Conservation (phyloP, 2,329 filamentous ascomycete genomes). For the Chlorencoelia australis region DNA sequence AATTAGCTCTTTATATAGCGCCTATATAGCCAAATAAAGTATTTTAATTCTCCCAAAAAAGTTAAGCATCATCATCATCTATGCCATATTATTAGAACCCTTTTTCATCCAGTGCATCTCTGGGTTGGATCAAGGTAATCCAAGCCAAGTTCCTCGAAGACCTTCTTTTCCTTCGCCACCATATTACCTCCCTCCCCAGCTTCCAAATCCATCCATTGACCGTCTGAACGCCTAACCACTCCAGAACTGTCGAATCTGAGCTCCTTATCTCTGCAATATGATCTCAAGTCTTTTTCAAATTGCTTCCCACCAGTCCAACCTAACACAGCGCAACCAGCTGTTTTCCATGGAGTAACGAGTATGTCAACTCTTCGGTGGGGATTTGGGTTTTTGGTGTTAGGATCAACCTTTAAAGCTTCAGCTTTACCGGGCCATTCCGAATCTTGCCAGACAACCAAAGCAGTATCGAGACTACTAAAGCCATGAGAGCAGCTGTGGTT, state of each 20-base stretch:
- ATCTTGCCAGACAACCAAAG: conserved; percentile 84
- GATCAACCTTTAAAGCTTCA: conserved; percentile 20
- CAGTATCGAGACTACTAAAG: conserved; percentile 87
- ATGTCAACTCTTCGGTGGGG: conserved; percentile 84
- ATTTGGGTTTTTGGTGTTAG: conserved; percentile 51
- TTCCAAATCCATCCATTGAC: conserved; percentile 63
- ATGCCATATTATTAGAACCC: too few relatives aligned
- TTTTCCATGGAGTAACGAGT: conserved; percentile 80
- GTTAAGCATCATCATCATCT: too few relatives aligned
- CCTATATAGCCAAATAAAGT: too few relatives aligned
- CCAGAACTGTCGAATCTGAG: conserved; percentile 87
- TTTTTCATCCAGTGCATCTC: too few relatives aligned
- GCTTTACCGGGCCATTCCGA: conserved; percentile 37
- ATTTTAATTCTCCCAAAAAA: too few relatives aligned
- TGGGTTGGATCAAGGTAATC: too few relatives aligned
- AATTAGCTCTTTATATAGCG: too few relatives aligned
- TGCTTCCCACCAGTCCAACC: conserved; percentile 87
- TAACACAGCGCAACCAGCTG: conserved; percentile 75
- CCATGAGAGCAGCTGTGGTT: too few relatives aligned
- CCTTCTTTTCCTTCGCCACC: conserved; percentile 74
- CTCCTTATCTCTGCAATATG: conserved; percentile 64
- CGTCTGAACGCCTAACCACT: conserved; percentile 56
- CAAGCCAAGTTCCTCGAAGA: too few relatives aligned
- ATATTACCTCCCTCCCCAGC: conserved; percentile 48
- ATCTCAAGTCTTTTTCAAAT: conserved; percentile 75